A percentile compares a stretch with the other conserved stretches of the same genome.
Evolutionary conservation across 2,329 filamentous ascomycete genomes (phyloP).

Genomic region (Paecilomyces sp.): DNA sequence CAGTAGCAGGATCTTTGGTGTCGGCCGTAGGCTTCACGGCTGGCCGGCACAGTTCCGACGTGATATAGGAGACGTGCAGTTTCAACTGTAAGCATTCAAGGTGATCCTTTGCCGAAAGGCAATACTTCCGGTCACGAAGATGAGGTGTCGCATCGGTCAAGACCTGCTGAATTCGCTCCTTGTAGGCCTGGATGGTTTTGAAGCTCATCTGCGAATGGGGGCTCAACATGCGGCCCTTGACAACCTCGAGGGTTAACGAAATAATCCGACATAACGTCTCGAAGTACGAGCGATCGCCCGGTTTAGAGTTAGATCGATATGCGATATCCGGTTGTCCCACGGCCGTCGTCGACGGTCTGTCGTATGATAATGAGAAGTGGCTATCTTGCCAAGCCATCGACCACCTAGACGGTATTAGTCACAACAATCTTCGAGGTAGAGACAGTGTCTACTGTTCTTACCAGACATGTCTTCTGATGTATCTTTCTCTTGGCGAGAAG

Average conservation of each 20-base stretch:
- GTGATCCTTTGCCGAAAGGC: conserved; percentile 40
- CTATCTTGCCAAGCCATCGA: conserved; percentile 60
- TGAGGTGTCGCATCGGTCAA: conserved; percentile 53
- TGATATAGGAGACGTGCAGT: conserved; percentile 56
- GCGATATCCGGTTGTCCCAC: conserved; percentile 47
- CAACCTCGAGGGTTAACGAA: conserved; percentile 47
- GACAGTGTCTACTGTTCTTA: conserved; percentile 13
- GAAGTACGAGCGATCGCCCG: conserved; percentile 49
- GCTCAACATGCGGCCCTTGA: conserved; percentile 49
- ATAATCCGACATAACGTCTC: conserved; percentile 53
- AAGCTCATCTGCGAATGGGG: conserved; percentile 48
- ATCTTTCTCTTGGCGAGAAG: conserved; percentile 43
- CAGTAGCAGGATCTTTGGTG: conserved; percentile 29
- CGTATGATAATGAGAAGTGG: conserved; percentile 57
- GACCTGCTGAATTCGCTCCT: conserved; percentile 50
- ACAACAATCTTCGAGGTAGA: background rate
- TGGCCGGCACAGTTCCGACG: conserved; percentile 55
- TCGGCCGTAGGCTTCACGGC: conserved; percentile 49
- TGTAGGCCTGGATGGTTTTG: conserved; percentile 49
- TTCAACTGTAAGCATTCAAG: conserved; percentile 55
- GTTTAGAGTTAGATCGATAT: conserved; percentile 40
- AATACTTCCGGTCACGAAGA: conserved; percentile 46
- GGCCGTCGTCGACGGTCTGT: conserved; percentile 49
- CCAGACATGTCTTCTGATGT: conserved; percentile 39
- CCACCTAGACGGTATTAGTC: conserved; percentile 38